Base-by-base conservation (phyloP, 129 eudicot species). In the Centella asiatica region DNA sequence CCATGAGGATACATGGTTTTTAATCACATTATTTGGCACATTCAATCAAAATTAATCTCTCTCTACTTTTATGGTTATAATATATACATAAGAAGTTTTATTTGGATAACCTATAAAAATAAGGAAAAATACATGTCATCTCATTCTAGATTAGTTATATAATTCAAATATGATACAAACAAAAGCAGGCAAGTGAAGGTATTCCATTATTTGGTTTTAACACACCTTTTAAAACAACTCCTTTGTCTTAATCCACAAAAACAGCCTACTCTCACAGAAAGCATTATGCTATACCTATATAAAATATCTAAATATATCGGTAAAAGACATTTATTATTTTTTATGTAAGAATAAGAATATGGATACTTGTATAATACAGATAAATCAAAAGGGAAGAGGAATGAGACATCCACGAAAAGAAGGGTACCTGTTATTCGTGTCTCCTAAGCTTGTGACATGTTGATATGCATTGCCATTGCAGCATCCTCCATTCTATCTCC, bases 381-480 rank as follows among this genome's bases (percentile, higher is more conserved):
- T 50, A 60, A 39, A 40, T 60, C 51, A 60, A 44, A 60, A 26
- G 13, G 18, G 5, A 12, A 27, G 55, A 63, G 24, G 18, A 29
- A 17, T 18, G 33, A 26, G 34, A 45, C 54, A 63, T 44, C 42
- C 15, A 63, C n/a, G 56, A 26, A 56, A 18, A 51, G 23, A 62
- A 64, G 39, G 56, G 62, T 55, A 51, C 53, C 63, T 57, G 69
- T 14, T 63, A 28, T 62, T 28, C 31, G 14, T 54, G 53, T 44
- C 59, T 33, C 70, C 20, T 26, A 14, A 26, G 64, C 70, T 52
- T 63, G 27, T 63, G 58, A 52, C 63, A 62, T n/a, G 68, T 25
- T 9, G 26, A 72, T 65, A 65, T 48, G 19, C 50, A 71, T 32
- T 27, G 33, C 25, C 54, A n/a, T 56, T 67, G 37, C 23, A 27